Evolutionary conservation across 2,329 filamentous ascomycete genomes (phyloP).

Genomic region (Paramyrothecium roridum): DNA sequence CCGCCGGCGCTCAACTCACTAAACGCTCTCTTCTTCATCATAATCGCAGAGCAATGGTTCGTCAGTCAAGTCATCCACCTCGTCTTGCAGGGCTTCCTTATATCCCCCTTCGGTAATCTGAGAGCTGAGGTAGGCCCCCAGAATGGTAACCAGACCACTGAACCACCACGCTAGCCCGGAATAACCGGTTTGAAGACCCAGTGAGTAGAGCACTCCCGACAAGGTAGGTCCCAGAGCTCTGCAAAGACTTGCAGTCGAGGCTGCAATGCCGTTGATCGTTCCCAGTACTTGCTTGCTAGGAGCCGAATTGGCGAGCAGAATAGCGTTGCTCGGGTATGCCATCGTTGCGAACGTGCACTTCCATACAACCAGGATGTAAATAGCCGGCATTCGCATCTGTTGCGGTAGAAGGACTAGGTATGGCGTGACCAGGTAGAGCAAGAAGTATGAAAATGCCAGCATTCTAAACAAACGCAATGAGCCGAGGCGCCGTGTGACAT

Average conservation of each 20-base stretch:
- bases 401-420: constrained; percentile 84
- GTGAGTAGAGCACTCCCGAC: constrained; percentile 79
- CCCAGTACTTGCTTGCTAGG: constrained; percentile 82
- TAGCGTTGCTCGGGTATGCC: constrained; percentile 85
- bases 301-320: constrained; percentile 84
- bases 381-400: constrained; percentile 65
- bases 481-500: constrained; percentile 71
- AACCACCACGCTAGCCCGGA: constrained; percentile 94
- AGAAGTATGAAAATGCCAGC: constrained; percentile 77
- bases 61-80: constrained; percentile 29
- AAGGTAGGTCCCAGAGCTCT: constrained; percentile 86
- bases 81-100: constrained; percentile 33
- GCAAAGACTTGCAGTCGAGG: constrained; percentile 85
- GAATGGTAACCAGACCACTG: constrained; percentile 70
- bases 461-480: constrained; percentile 79
- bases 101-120: constrained; percentile 65
- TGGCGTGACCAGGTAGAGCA: constrained; percentile 82
- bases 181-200: constrained; percentile 75
- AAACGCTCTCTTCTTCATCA: constrained; percentile 27
- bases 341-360: constrained; percentile 92
- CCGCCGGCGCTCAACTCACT: constrained; percentile 3
- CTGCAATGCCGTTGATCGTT: constrained; percentile 88
- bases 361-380: constrained; percentile 78
- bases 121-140: constrained; percentile 72
- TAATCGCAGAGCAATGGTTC: constrained; percentile 30